A percentile compares a stretch with the other conserved stretches of the same genome.
phyloP scores from a whole-genome alignment of 768 basidiomycete species.

The Leccinum uliginosum region DNA sequence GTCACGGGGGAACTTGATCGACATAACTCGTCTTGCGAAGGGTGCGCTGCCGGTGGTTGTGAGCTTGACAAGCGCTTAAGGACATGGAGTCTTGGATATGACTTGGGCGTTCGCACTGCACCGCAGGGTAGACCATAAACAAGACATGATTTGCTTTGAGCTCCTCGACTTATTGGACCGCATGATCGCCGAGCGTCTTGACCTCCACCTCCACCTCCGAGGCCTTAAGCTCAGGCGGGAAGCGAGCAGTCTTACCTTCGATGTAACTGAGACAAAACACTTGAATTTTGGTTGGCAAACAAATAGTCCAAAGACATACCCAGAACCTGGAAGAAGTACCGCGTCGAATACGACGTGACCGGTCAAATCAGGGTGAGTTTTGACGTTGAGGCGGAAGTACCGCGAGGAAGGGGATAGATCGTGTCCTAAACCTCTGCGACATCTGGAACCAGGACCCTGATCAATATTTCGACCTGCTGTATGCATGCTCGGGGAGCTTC shows the following conservation, averaged over 20 bases:
- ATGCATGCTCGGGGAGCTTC: constrained; percentile 28
- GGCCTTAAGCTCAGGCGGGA: constrained; percentile 12
- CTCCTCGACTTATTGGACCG: too few relatives aligned
- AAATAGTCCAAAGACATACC: constrained; percentile 28
- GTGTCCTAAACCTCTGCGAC: constrained; percentile 24
- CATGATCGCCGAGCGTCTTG: constrained; percentile 15
- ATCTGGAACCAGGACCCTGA: constrained; percentile 20
- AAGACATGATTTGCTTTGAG: too few relatives aligned
- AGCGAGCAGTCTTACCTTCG: constrained; percentile 25
- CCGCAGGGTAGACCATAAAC: too few relatives aligned
- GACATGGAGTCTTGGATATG: too few relatives aligned
- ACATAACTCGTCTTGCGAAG: too few relatives aligned
- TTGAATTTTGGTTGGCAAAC: background rate
- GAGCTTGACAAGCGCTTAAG: too few relatives aligned
- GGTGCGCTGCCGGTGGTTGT: too few relatives aligned
- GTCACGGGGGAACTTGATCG: too few relatives aligned
- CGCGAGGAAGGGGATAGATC: constrained; percentile 35
- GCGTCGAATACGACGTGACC: constrained; percentile 43
- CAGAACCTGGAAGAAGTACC: constrained; percentile 43
- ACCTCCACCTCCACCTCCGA: constrained; percentile 20
- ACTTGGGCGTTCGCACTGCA: too few relatives aligned
- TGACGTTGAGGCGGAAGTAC: constrained; percentile 32
- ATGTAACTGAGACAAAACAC: constrained; percentile 14
- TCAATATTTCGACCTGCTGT: constrained; percentile 27
- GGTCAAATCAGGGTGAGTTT: constrained; percentile 34